Evolutionary conservation across 176 grass and related monocot species (phyloP), one percentile per base, ranked within the genome.

Genomic region (Miscanthus lutarioriparius): DNA sequence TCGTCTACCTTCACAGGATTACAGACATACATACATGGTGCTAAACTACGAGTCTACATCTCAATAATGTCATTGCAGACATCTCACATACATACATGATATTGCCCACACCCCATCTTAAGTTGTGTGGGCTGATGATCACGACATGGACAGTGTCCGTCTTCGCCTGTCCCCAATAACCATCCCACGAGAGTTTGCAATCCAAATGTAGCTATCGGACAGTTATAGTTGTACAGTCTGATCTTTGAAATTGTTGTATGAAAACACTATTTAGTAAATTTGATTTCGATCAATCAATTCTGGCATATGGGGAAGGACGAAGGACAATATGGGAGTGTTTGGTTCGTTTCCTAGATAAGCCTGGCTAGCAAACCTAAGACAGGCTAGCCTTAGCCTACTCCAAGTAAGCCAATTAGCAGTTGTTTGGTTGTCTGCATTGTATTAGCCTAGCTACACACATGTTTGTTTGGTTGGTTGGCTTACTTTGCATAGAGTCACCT

Each of bases 21-120:
- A 19, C 16, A 58, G 48, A 82, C 67, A 81, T 3, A n/a, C 66
- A 27, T 81, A 38, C 23, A 70, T 70, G 79, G 65, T 58, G n/a
- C 22, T 81, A 27, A 8, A 53, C 61, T 20, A 30, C 30, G 30
- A 37, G 78, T 80, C 43, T 26, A 22, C 47, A 41, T 40, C 47
- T 27, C 47, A 17, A 51, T 51, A 2, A 10, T 56, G 8, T 51
- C 47, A 5, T 39, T 15, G 22, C 45, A 38, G 47, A 68, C 45
- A 38, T 10, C 47, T 54, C 45, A 4, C 28, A 47, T 66, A 61
- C 12, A 48, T 13, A 26, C 62, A 27, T n/a, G n/a, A n/a, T n/a
- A 70, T 26, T 39, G 65, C 15, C 47, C 33, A 56, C 22, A 23
- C 38, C 28, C 47, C 17, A 53, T 75, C 73, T 35, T 75, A 19